Percentiles rank a stretch among this genome's conserved stretches.
Conservation (phyloP, 139 green algal species). For the Mesotaenium endlicherianum region DNA sequence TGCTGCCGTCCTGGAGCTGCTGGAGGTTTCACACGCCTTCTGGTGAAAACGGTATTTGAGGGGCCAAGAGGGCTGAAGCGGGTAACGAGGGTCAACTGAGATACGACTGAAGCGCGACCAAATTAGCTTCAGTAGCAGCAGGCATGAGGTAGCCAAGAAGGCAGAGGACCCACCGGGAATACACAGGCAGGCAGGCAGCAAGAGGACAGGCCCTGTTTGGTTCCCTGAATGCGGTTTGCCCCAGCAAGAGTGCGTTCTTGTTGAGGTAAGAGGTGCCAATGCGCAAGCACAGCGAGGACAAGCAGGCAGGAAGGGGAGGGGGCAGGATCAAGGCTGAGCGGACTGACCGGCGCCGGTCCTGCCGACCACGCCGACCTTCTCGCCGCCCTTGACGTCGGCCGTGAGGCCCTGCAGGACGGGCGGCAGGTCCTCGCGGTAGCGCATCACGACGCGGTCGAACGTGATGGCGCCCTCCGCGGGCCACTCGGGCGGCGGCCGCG, state of each 20-base stretch:
- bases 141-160: neutral
- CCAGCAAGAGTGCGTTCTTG: neutral
- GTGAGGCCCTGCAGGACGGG: constrained; percentile 79
- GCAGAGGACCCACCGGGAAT: neutral
- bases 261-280: neutral
- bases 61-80: too few species aligned
- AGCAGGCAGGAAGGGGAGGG: neutral
- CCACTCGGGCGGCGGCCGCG: constrained; percentile 56
- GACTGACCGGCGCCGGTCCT: constrained; percentile 46
- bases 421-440: constrained; percentile 80
- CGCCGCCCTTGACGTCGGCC: constrained; percentile 62
- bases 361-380: constrained; percentile 63
- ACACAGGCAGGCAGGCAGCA: too few species aligned
- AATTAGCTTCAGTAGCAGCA: neutral
- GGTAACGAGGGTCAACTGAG: neutral
- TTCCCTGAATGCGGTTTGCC: neutral
- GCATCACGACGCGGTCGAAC: constrained; percentile 72
- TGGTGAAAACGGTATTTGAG: too few species aligned
- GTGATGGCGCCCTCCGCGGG: constrained; percentile 65
- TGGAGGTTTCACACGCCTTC: neutral
- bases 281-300: neutral
- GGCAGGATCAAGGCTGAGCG: neutral
- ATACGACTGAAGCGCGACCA: neutral
- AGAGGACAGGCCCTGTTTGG: too few species aligned
- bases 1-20: neutral